A percentile compares a stretch with the other conserved stretches of the same genome.
Conservation (phyloP, 2,329 filamentous ascomycete species). For the Epichloe brachyelytri region DNA sequence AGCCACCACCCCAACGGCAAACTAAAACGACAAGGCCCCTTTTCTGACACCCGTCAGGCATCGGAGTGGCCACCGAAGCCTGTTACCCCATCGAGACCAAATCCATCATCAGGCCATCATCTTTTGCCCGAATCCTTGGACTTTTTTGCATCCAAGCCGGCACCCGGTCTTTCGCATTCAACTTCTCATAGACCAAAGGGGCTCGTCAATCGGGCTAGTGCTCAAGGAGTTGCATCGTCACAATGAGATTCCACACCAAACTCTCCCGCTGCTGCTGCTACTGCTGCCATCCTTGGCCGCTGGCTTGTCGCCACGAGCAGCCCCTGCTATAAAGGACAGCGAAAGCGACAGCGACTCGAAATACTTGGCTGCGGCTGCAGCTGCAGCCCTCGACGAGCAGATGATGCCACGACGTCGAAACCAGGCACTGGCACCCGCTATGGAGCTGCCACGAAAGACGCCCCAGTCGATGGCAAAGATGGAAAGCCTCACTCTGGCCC, state of each 20-base stretch:
- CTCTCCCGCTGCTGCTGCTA: slow-evolving; percentile 46
- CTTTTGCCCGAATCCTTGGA: neutral
- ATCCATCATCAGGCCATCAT: neutral
- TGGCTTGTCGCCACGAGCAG: slow-evolving; percentile 24
- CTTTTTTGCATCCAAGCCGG: neutral
- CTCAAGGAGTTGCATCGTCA: slow-evolving; percentile 11
- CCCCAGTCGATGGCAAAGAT: slow-evolving; percentile 83
- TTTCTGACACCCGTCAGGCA: neutral
- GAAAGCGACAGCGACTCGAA: slow-evolving; percentile 9
- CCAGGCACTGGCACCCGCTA: slow-evolving; percentile 20
- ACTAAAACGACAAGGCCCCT: neutral
- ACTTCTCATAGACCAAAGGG: neutral
- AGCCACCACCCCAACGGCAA: neutral
- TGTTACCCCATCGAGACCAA: neutral
- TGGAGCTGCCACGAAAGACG: slow-evolving; percentile 50
- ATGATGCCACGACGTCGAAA: slow-evolving; percentile 14
- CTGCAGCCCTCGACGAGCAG: slow-evolving; percentile 11
- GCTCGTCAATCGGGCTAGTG: neutral
- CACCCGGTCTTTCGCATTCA: neutral
- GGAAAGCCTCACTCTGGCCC: slow-evolving; percentile 88
- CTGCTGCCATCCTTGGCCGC: slow-evolving; percentile 43
- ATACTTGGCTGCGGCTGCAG: slow-evolving; percentile 11
- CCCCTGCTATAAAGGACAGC: slow-evolving; percentile 9
- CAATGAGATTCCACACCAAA: slow-evolving; percentile 47
- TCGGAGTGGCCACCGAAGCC: neutral